Evolutionary conservation across 1,139 yeast species (phyloP).

Genomic region (Zygosaccharomyces pseudobailii): DNA sequence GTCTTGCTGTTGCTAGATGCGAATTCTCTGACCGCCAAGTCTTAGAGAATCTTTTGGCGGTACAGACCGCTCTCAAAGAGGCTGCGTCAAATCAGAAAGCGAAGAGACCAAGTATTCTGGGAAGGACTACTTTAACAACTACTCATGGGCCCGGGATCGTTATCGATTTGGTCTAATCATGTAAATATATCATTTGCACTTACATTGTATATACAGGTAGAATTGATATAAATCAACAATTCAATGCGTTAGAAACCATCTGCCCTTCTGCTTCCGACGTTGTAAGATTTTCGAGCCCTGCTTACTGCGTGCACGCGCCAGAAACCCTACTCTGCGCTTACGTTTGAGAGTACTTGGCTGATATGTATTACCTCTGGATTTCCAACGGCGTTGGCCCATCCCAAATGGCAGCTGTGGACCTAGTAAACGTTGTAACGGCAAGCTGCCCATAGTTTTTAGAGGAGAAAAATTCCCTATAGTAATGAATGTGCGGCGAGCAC

Average conservation of each 20-base stretch:
- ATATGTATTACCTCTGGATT: conserved; percentile 87
- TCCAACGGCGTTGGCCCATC: conserved; percentile 54
- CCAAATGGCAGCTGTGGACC: conserved; percentile 11
- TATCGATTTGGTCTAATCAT: conserved; percentile 46
- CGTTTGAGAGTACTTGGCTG: conserved; percentile 90
- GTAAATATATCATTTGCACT: conserved; percentile 5
- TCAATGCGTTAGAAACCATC: conserved; percentile 88
- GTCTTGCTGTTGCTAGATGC: conserved; percentile 74
- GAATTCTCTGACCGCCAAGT: conserved; percentile 75
- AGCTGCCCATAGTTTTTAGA: not conserved
- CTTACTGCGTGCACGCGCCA: conserved; percentile 77
- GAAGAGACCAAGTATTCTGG: conserved; percentile 66
- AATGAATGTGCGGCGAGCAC: conserved; percentile 16
- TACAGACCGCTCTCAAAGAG: conserved; percentile 59
- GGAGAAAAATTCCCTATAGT: conserved; percentile 25
- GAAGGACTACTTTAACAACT: conserved; percentile 63
- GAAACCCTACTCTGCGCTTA: conserved; percentile 84
- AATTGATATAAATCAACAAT: conserved; percentile 5
- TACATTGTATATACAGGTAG: conserved; percentile 5
- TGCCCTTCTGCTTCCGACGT: conserved; percentile 80
- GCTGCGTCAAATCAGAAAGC: conserved; percentile 52
- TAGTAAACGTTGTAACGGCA: conserved; percentile 4
- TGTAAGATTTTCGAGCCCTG: conserved; percentile 75
- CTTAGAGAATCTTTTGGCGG: conserved; percentile 64
- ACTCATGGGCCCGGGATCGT: conserved; percentile 81